These are phyloP conservation scores for Friedmanniomyces simplex DNA, from an alignment of 495 filamentous ascomycete genomes.

Conservation along the genomic window DNA sequence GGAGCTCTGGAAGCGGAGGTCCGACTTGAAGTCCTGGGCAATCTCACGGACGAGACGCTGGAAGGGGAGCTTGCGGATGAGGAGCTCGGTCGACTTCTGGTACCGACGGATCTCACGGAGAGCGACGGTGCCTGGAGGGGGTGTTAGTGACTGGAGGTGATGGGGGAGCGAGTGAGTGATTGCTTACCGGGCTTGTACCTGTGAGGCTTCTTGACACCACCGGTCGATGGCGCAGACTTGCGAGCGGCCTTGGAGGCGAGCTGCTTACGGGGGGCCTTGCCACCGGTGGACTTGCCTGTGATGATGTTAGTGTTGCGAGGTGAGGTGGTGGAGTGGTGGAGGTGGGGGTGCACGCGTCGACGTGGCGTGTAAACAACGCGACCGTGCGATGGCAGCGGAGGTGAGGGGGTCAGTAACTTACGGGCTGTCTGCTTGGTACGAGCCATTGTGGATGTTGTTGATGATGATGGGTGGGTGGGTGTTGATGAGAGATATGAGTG, in stretches of 20 bases:
- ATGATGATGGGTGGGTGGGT: conserved; percentile 28
- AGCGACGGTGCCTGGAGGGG: conserved; percentile 77
- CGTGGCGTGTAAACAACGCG: conserved; percentile 3
- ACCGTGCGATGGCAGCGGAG: conserved; percentile 9
- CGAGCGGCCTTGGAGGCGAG: conserved; percentile 79
- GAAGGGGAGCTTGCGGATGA: conserved; percentile 99
- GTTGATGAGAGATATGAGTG: too few species aligned
- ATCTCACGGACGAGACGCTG: conserved; percentile 99
- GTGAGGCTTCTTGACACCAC: conserved; percentile 99
- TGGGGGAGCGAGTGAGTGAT: not conserved
- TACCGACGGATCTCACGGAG: conserved; percentile 99
- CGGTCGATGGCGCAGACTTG: conserved; percentile 65
- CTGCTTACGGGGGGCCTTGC: conserved; percentile 98
- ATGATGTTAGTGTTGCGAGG: conserved; percentile 35
- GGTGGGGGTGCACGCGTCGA: not conserved
- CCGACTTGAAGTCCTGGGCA: conserved; percentile 99
- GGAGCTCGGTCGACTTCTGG: conserved; percentile 99
- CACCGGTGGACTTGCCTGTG: conserved; percentile 89
- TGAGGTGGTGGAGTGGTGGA: not conserved
- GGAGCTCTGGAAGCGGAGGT: conserved; percentile 99
- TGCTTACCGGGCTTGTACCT: conserved; percentile 94
- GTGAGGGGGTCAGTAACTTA: conserved; percentile 40
- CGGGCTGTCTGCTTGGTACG: conserved; percentile 99
- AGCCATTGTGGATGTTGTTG: conserved; percentile 54
- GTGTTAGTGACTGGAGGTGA: conserved; percentile 27